Percentiles rank a stretch among this genome's conserved stretches.
Conservation (phyloP, 2,329 filamentous ascomycete species). For the Trichophyton simii region DNA sequence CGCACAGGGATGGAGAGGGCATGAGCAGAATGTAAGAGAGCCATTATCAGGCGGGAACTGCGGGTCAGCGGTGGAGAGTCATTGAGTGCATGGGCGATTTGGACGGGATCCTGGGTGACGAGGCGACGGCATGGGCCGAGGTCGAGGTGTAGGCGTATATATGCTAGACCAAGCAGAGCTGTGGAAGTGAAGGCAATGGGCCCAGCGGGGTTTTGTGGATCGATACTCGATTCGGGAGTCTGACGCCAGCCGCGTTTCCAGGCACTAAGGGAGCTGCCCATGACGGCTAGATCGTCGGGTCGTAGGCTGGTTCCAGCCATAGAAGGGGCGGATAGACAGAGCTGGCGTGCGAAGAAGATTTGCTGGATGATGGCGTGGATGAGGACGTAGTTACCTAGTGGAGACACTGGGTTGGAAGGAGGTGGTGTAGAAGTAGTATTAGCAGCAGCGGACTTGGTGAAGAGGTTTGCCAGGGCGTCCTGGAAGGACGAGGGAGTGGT, state of each 20-base stretch:
- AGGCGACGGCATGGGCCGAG: slow-evolving; percentile 36
- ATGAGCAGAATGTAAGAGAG: slow-evolving; percentile 42
- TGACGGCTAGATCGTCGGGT: slow-evolving; percentile 31
- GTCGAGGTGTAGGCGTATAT: slow-evolving; percentile 37
- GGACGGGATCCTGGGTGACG: slow-evolving; percentile 35
- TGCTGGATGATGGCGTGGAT: slow-evolving; percentile 44
- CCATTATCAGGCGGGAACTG: slow-evolving; percentile 37
- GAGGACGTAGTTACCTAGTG: slow-evolving; percentile 43
- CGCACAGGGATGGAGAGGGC: slow-evolving; percentile 43
- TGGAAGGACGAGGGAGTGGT: slow-evolving; percentile 27
- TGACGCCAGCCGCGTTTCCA: slow-evolving; percentile 44
- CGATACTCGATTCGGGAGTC: slow-evolving; percentile 41
- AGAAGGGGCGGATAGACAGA: slow-evolving; percentile 34
- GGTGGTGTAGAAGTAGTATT: slow-evolving; percentile 19
- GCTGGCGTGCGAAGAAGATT: slow-evolving; percentile 40
- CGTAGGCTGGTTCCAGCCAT: slow-evolving; percentile 33
- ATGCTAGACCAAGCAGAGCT: slow-evolving; percentile 36
- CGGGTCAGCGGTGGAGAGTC: slow-evolving; percentile 33
- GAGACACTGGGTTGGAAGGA: slow-evolving; percentile 31
- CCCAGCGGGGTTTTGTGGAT: slow-evolving; percentile 41
- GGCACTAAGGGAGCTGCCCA: slow-evolving; percentile 37
- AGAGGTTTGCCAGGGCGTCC: slow-evolving; percentile 34
- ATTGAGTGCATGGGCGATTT: slow-evolving; percentile 35
- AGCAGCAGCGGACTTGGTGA: slow-evolving; percentile 22
- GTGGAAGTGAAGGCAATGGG: slow-evolving; percentile 43